Conservation (phyloP, 1,284 basidiomycete species). For the Ceratobasidium sp. region DNA sequence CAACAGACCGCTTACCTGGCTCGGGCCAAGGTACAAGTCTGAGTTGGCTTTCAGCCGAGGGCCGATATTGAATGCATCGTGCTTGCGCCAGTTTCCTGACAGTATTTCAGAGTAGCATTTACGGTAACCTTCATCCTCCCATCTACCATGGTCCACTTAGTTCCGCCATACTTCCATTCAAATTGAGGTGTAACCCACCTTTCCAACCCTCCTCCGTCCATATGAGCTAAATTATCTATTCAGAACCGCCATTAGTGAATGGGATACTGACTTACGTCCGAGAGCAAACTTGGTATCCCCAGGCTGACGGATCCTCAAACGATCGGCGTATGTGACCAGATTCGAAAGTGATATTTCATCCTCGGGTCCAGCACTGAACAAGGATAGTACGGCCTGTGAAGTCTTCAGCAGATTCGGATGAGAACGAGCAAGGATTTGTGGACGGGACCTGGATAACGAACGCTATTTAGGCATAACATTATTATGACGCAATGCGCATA, state of each 20-base stretch:
- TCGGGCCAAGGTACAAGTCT: slow-evolving; percentile 59
- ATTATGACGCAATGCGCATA: neutral
- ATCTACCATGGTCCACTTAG: slow-evolving; percentile 55
- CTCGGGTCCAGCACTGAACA: too few relatives aligned
- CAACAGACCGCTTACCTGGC: slow-evolving; percentile 24
- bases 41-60: slow-evolving; percentile 59
- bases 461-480: slow-evolving; percentile 7
- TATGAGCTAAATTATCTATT: slow-evolving; percentile 64
- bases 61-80: slow-evolving; percentile 64
- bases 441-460: slow-evolving; percentile 61
- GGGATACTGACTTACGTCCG: too few relatives aligned
- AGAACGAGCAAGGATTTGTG: slow-evolving; percentile 64
- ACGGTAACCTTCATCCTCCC: slow-evolving; percentile 75
- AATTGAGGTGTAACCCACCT: neutral
- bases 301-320: slow-evolving; percentile 73
- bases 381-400: slow-evolving; percentile 56
- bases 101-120: slow-evolving; percentile 63
- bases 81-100: slow-evolving; percentile 58
- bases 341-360: slow-evolving; percentile 58
- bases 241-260: slow-evolving; percentile 60
- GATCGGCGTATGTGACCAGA: slow-evolving; percentile 76
- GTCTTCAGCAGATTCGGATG: slow-evolving; percentile 60
- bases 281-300: slow-evolving; percentile 65
- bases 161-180: too few relatives aligned
- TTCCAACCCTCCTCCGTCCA: slow-evolving; percentile 71